Base-by-base conservation (phyloP, 805 yeast genomes). In the Metschnikowia baotianmanensis region DNA sequence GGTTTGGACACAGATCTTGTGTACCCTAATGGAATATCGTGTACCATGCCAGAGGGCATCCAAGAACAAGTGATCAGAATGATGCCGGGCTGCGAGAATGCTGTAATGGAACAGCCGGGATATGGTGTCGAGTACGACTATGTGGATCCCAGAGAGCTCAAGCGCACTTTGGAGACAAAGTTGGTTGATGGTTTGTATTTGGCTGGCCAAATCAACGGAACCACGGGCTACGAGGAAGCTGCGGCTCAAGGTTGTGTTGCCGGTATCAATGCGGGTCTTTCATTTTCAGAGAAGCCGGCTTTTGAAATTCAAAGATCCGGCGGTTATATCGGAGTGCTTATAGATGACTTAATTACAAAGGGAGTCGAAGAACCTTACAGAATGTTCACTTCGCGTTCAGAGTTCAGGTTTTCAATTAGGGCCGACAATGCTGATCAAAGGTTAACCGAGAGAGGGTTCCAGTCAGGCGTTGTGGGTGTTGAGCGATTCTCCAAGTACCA, bases 111-210 rank as follows among this genome's bases (percentile, higher is more conserved):
- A 10, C 96, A 90, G 57, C 96, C 97, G 0, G 99, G 97, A 0
- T 93, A 93, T 58, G 99, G 99, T n/a, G 99, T 93, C 2, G 99
- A 93, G 62, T 93, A 93, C 58, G 99, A 93, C 57, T 93, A 87
- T 59, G 83, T 93, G 21, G 96, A 93, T 56, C 99, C 99, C 2
- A 74, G 96, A 48, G 96, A 90, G 56, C 70, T 93, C 41, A 72
- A 73, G 39, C 74, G 71, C 32, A 85, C 95, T 0, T 63, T 93
- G 34, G 96, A 91, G 56, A 87, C 98, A 0, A 89, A 87, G 53
- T 61, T 76, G 3, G 79, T 93, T 2, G 64, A 72, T 9, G 97
- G 97, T 0, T 63, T 93, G 26, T 93, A 66, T 59, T 67, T 93
- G 32, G 99, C 99, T 0, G 99, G 99, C 1, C 99, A 93, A 61